Percentiles rank a stretch among this genome's conserved stretches.
Conservation (phyloP, 2,329 filamentous ascomycete genomes). For the Ophiostoma perfectum region DNA sequence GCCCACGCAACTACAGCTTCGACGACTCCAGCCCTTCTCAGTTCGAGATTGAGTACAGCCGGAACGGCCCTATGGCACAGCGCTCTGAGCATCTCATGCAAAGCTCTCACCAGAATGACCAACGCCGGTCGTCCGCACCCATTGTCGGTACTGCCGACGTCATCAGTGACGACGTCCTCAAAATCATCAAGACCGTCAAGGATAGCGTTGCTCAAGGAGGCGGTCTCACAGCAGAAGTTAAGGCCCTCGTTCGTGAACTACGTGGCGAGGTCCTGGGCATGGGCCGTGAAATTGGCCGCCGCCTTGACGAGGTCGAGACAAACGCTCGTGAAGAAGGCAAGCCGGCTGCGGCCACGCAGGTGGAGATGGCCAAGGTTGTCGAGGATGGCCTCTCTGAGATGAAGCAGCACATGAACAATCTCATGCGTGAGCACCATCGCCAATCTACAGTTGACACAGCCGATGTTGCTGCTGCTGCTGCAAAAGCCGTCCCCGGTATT, state of each 20-base stretch:
- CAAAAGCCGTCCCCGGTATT: slow-evolving; percentile 51
- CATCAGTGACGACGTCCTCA: slow-evolving; percentile 72
- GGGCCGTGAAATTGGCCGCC: slow-evolving; percentile 82
- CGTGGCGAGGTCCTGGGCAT: slow-evolving; percentile 90
- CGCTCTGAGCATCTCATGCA: slow-evolving; percentile 43
- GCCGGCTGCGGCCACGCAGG: slow-evolving; percentile 51
- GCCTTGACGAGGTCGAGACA: slow-evolving; percentile 71
- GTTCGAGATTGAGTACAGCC: slow-evolving; percentile 35
- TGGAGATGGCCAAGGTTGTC: slow-evolving; percentile 71
- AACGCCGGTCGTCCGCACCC: slow-evolving; percentile 43
- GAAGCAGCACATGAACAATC: slow-evolving; percentile 74
- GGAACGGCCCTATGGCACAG: slow-evolving; percentile 35
- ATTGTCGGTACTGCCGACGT: slow-evolving; percentile 48
- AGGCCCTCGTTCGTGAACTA: slow-evolving; percentile 81
- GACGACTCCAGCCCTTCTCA: slow-evolving; percentile 35
- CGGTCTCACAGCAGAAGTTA: slow-evolving; percentile 85
- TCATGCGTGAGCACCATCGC: slow-evolving; percentile 69
- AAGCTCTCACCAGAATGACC: slow-evolving; percentile 33
- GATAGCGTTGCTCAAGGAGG: slow-evolving; percentile 85
- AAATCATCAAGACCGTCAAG: slow-evolving; percentile 79
- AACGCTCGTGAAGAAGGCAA: slow-evolving; percentile 43
- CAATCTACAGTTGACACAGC: slow-evolving; percentile 55
- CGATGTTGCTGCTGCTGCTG: slow-evolving; percentile 39
- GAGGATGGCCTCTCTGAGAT: slow-evolving; percentile 76
- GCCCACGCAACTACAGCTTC: slow-evolving; percentile 39